Conservation (phyloP, 139 green algal genomes). For the Spirogloea muscicola region DNA sequence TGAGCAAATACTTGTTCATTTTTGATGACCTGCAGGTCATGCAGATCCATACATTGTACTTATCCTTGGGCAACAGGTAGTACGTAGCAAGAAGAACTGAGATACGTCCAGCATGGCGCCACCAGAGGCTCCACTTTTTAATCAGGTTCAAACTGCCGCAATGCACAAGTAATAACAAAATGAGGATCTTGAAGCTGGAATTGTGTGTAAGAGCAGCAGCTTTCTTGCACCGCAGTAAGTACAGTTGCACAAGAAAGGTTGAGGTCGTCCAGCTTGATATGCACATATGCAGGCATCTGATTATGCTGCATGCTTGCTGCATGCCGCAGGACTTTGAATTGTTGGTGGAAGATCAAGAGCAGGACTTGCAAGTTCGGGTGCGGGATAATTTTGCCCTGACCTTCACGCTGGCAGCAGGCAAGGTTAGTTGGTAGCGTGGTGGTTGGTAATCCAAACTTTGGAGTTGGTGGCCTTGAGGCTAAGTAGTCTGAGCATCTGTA, state of each 20-base stretch:
- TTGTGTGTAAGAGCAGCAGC: neutral
- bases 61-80: slow-evolving; percentile 73
- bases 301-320: too few species aligned
- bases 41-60: slow-evolving; percentile 76
- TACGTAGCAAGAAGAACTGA: slow-evolving; percentile 29
- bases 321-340: slow-evolving; percentile 28
- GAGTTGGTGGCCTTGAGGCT: neutral
- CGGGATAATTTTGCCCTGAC: neutral
- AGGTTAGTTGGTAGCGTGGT: neutral
- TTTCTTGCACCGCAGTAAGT: neutral
- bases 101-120: slow-evolving; percentile 26
- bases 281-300: neutral
- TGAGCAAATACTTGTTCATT: too few species aligned
- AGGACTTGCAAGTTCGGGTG: slow-evolving; percentile 32
- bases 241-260: neutral
- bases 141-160: slow-evolving; percentile 17
- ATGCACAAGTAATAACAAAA: neutral
- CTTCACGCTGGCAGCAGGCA: slow-evolving; percentile 1
- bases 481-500: neutral
- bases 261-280: neutral
- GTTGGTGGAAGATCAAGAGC: neutral
- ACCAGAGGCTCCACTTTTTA: slow-evolving; percentile 22
- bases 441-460: neutral
- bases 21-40: slow-evolving; percentile 46
- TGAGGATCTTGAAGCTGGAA: neutral